Evolutionary conservation across 2,329 filamentous ascomycete genomes (phyloP), one percentile per base, ranked within the genome.

Genomic region (Trichoderma gracile): DNA sequence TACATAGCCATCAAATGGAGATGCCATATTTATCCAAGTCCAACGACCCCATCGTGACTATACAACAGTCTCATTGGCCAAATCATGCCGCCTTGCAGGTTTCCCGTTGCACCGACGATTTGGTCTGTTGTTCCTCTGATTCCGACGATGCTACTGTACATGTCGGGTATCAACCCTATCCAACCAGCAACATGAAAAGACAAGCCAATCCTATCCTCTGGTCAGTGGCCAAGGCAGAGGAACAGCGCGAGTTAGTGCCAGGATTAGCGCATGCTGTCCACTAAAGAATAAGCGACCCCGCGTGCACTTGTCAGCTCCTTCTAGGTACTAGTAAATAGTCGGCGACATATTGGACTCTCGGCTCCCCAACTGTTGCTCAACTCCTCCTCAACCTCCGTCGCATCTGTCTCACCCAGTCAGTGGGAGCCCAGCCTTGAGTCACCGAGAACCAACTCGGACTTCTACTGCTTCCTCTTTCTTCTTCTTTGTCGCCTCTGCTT

Each of bases 201-300:
- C 27, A 4, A 27, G 25, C 3, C 25, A 27, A 27, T 27, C 27
- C 27, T 27, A n/a, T n/a, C n/a, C n/a, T n/a, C n/a, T 15, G 6
- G 30, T 38, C 5, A 25, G 55, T 42, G 25, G 42, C 55, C 46
- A 57, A 57, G 42, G 55, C 55, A 57, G 25, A 30, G 9, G 17
- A n/a, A 57, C 25, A 57, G 54, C 56, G 54, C 56, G 43, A 21
- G 30, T 21, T 58, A 58, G 56, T 46, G 45, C 42, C 45, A 23
- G 19, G 45, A 59, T 43, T 57, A 57, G 55, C 33, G 33, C 33
- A 38, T 38, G 33, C 33, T 38, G 33, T 10, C 33, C 33, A 38
- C 33, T 38, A 38, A 38, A 38, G 33, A 46, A 42, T 38, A 49
- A 42, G 30, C 46, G 57, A 60, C 57, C 57, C 57, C 57, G 57